Evolutionary conservation across 495 filamentous ascomycete genomes (phyloP).

Genomic region (Amniculicola lignicola): DNA sequence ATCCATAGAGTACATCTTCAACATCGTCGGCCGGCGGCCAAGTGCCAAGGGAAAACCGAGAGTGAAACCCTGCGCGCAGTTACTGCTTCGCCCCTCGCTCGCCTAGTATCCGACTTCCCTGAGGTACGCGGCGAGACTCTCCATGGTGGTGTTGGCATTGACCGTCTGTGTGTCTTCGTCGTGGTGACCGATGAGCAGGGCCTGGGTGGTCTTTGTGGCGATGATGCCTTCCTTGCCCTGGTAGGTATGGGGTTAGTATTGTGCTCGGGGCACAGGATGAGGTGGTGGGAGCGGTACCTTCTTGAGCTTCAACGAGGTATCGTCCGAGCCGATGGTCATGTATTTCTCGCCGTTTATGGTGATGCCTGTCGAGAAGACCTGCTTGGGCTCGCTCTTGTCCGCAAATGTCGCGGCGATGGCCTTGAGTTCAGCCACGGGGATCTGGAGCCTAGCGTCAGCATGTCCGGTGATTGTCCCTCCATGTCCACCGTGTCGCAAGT

Average conservation of each 20-base stretch:
- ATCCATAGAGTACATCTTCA: constrained; percentile 34
- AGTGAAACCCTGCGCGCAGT: not conserved
- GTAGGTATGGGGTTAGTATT: constrained; percentile 4
- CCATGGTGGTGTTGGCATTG: constrained; percentile 60
- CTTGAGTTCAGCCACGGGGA: constrained; percentile 60
- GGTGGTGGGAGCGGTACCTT: constrained; percentile 55
- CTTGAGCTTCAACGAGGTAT: constrained; percentile 77
- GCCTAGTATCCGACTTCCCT: constrained; percentile 64
- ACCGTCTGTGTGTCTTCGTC: constrained; percentile 64
- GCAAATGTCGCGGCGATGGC: constrained; percentile 49
- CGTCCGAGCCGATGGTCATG: constrained; percentile 68
- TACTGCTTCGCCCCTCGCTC: not conserved
- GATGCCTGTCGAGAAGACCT: constrained; percentile 59
- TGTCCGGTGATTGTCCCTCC: not conserved
- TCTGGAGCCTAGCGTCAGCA: constrained; percentile 43
- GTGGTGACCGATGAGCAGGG: constrained; percentile 84
- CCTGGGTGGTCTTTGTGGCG: constrained; percentile 77
- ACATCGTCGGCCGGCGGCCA: constrained; percentile 10
- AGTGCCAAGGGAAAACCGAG: not conserved
- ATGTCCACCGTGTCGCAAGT: not conserved
- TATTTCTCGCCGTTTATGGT: constrained; percentile 69
- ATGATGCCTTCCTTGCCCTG: constrained; percentile 80
- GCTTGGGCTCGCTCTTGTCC: constrained; percentile 48
- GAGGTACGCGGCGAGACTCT: constrained; percentile 72
- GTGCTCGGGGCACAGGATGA: not conserved